phyloP scores from a whole-genome alignment of 805 yeast species.

The Barnettozyma sucrosica region DNA sequence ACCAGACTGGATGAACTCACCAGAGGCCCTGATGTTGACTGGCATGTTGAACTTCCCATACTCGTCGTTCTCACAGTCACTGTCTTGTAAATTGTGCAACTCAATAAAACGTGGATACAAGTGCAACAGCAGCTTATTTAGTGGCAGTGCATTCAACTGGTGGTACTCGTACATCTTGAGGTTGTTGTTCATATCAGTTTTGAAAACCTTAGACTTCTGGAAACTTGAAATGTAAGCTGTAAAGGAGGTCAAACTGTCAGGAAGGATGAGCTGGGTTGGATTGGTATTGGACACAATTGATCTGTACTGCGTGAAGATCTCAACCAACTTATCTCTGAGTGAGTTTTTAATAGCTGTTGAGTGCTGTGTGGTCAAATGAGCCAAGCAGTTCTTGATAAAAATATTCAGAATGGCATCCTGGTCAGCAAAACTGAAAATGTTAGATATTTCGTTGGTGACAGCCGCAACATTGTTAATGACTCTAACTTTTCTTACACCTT shows the following conservation, averaged over 20 bases:
- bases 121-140: constrained; percentile 52
- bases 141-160: constrained; percentile 45
- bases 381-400: constrained; percentile 43
- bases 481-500: constrained; percentile 77
- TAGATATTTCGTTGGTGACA: constrained; percentile 65
- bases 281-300: constrained; percentile 38
- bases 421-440: constrained; percentile 74
- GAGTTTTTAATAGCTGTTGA: constrained; percentile 45
- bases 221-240: constrained; percentile 64
- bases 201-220: constrained; percentile 60
- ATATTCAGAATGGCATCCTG: constrained; percentile 58
- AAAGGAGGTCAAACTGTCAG: constrained; percentile 70
- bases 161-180: constrained; percentile 49
- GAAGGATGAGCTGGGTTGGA: constrained; percentile 68
- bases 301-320: constrained; percentile 56
- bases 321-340: constrained; percentile 46
- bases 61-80: constrained; percentile 47
- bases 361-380: constrained; percentile 36
- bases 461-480: constrained; percentile 82
- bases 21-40: constrained; percentile 38
- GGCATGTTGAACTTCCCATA: constrained; percentile 45
- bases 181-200: constrained; percentile 46
- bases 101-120: constrained; percentile 80
- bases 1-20: constrained; percentile 43
- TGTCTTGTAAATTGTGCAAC: constrained; percentile 55